phyloP scores from a whole-genome alignment of 139 green algal genomes.

The Micractinium conductrix region DNA sequence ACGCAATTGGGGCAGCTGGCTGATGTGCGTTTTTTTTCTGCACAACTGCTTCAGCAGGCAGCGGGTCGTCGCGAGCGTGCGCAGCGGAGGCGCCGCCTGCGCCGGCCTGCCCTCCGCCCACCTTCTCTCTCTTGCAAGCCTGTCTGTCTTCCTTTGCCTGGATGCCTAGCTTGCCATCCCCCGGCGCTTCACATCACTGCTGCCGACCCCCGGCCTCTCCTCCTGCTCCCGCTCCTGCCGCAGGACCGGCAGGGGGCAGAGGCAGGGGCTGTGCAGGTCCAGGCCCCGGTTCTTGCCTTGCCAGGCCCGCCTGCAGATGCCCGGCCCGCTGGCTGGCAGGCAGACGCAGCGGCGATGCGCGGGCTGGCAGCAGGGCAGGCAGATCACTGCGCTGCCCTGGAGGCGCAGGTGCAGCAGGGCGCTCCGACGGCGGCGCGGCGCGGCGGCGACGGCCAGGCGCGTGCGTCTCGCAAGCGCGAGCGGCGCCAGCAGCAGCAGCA shows the following conservation, averaged over 20 bases:
- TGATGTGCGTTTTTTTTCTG: background rate
- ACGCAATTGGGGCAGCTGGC: too few species aligned
- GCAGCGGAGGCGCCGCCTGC: background rate
- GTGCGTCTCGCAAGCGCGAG: background rate
- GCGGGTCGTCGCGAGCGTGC: too few species aligned
- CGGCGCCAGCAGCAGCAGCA: slow-evolving; percentile 15
- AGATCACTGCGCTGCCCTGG: slow-evolving; percentile 22
- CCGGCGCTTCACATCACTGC: background rate
- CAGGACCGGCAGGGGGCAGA: too few species aligned
- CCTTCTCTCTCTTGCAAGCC: too few species aligned
- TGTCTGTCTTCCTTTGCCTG: background rate
- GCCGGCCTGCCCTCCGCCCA: too few species aligned
- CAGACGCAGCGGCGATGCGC: background rate
- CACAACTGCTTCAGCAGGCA: background rate
- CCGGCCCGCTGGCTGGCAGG: background rate
- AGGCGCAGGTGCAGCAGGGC: slow-evolving; percentile 8
- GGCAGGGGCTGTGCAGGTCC: too few species aligned
- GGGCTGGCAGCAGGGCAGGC: slow-evolving; percentile 28
- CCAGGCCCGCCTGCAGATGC: too few species aligned
- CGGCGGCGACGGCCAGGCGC: background rate
- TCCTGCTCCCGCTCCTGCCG: too few species aligned
- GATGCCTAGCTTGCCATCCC: background rate
- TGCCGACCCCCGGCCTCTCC: too few species aligned
- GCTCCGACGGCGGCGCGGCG: too few species aligned
- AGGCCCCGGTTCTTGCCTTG: too few species aligned